phyloP scores from a whole-genome alignment of 1,139 yeast genomes.

The Kluyveromyces sp. region DNA sequence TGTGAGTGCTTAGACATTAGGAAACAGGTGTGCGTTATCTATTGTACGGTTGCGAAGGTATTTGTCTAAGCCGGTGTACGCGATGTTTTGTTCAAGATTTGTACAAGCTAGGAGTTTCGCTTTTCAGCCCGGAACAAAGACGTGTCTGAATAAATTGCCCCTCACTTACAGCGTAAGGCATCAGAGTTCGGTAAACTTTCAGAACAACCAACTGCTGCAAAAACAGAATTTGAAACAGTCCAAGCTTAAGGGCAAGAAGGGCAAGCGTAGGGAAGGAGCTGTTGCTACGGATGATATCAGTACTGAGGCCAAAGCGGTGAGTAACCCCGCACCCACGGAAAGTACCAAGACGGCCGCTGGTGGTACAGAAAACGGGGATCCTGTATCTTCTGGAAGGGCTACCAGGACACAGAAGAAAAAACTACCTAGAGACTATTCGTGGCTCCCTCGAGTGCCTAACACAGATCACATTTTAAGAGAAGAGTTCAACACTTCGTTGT shows the following conservation, averaged over 20 bases:
- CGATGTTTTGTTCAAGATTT: background rate
- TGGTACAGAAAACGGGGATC: background rate
- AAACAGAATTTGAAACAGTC: slow-evolving; percentile 22
- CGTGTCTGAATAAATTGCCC: background rate
- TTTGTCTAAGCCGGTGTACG: too few relatives aligned
- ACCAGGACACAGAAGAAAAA: background rate
- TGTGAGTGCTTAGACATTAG: too few relatives aligned
- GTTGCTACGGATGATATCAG: slow-evolving; percentile 7
- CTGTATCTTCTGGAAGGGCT: slow-evolving; percentile 5
- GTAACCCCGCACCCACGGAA: background rate
- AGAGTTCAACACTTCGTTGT: slow-evolving; percentile 21
- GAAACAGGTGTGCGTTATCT: background rate
- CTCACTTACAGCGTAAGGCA: slow-evolving; percentile 10
- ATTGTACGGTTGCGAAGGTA: background rate
- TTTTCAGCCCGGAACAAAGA: background rate
- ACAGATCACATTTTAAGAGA: slow-evolving; percentile 21
- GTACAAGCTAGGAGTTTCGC: background rate
- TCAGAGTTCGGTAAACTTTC: slow-evolving; percentile 26
- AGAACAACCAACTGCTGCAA: slow-evolving; percentile 20
- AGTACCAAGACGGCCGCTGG: too few relatives aligned
- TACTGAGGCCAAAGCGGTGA: slow-evolving; percentile 7
- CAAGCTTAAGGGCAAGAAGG: slow-evolving; percentile 14
- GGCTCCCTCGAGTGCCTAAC: slow-evolving; percentile 28
- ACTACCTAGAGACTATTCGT: slow-evolving; percentile 19
- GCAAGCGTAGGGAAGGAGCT: slow-evolving; percentile 11